Conservation (phyloP, 371 early-diverging fungal genomes). For the Nematocida homosporus region DNA sequence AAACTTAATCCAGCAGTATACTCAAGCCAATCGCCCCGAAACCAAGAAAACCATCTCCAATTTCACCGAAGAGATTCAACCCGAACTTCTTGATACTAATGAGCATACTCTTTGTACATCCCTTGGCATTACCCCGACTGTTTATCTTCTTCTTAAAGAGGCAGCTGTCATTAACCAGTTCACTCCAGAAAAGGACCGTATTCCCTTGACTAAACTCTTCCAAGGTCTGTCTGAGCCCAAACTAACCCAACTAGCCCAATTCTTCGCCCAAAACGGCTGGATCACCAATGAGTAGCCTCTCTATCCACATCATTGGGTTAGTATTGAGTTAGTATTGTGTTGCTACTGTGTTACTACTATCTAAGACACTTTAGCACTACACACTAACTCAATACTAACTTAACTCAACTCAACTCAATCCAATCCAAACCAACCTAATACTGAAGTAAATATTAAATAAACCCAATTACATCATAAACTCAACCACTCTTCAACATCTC, state of each 20-base stretch:
- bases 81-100: neutral
- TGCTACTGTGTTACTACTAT: too few species aligned
- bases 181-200: constrained; percentile 13
- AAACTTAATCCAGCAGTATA: neutral
- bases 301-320: too few species aligned
- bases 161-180: constrained; percentile 14
- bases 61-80: constrained; percentile 1
- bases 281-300: constrained; percentile 13
- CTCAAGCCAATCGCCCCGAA: neutral
- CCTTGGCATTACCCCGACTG: constrained; percentile 1
- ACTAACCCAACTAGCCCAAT: constrained; percentile 20
- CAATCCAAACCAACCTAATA: too few species aligned
- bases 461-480: too few species aligned
- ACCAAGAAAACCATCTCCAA: neutral
- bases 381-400: too few species aligned
- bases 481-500: too few species aligned
- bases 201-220: constrained; percentile 19
- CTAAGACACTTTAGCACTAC: too few species aligned
- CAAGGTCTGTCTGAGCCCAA: constrained; percentile 47
- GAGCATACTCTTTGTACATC: constrained; percentile 29
- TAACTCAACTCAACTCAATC: too few species aligned
- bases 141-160: constrained; percentile 34
- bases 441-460: too few species aligned
- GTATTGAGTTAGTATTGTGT: too few species aligned
- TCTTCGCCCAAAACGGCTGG: constrained; percentile 43